Conservation (phyloP, 768 basidiomycete genomes). For the Suillus paluster region DNA sequence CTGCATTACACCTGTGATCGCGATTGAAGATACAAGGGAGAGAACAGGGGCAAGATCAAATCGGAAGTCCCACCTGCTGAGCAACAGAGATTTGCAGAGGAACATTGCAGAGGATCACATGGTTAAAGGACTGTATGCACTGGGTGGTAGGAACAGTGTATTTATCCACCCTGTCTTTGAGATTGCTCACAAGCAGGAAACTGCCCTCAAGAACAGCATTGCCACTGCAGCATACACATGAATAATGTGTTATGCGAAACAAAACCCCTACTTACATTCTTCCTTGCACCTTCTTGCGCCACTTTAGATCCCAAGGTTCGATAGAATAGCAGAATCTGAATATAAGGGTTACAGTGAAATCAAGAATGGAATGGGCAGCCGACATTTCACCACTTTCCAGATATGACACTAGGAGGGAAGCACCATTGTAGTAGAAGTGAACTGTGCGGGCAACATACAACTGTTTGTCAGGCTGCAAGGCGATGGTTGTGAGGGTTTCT, state of each 20-base stretch:
- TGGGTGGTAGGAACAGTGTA: slow-evolving; percentile 9
- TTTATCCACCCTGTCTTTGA: slow-evolving; percentile 12
- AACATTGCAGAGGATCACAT: slow-evolving; percentile 12
- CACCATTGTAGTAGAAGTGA: slow-evolving; percentile 1
- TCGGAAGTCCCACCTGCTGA: neutral
- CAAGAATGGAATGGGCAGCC: neutral
- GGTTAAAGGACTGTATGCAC: neutral
- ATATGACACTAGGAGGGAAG: slow-evolving; percentile 2
- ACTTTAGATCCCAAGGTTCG: slow-evolving; percentile 9
- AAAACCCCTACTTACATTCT: neutral
- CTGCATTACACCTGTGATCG: no score
- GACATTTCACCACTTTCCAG: slow-evolving; percentile 3
- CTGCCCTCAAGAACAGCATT: slow-evolving; percentile 6
- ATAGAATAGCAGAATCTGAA: slow-evolving; percentile 4
- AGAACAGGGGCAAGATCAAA: no score
- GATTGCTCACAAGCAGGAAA: slow-evolving; percentile 13
- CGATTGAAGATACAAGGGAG: no score
- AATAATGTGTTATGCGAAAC: neutral
- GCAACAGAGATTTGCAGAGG: slow-evolving; percentile 14
- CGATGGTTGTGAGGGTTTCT: neutral
- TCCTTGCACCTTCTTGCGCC: neutral
- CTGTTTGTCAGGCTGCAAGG: neutral
- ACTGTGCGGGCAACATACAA: neutral
- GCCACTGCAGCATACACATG: slow-evolving; percentile 4
- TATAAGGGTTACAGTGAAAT: neutral